Evolutionary conservation across 306 rosid genomes (phyloP).

Genomic region (Amphicarpaea edgeworthii): DNA sequence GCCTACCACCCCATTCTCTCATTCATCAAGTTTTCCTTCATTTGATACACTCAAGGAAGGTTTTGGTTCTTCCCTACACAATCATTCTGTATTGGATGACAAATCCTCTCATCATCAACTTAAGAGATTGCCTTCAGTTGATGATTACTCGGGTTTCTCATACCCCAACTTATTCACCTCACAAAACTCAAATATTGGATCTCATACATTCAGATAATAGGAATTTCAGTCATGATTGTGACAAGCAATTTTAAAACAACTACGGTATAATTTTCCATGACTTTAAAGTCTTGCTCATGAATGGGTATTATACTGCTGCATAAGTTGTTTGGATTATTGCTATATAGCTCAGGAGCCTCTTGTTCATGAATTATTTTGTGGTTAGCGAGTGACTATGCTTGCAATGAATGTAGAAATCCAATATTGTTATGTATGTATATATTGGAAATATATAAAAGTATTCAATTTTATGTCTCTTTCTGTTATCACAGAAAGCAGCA

Average conservation of each 20-base stretch:
- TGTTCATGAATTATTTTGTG: conserved; percentile 22
- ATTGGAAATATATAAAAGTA: neutral
- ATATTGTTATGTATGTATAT: neutral
- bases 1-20: conserved; percentile 47
- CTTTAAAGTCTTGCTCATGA: conserved; percentile 45
- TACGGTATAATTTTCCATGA: neutral
- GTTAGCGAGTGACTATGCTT: neutral
- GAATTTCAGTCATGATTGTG: conserved; percentile 50
- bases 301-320: conserved; percentile 25
- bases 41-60: conserved; percentile 51
- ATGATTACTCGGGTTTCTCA: conserved; percentile 71
- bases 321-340: conserved; percentile 17
- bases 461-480: conserved; percentile 7
- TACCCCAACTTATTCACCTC: conserved; percentile 79
- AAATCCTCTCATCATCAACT: conserved; percentile 56
- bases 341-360: conserved; percentile 10
- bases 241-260: conserved; percentile 6
- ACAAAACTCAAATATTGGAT: conserved; percentile 59
- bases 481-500: neutral
- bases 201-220: conserved; percentile 56
- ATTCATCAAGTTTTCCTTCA: conserved; percentile 54
- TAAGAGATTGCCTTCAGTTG: conserved; percentile 75
- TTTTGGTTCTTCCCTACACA: conserved; percentile 49
- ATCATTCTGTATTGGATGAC: conserved; percentile 42
- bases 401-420: conserved; percentile 21